Evolutionary conservation across 2,329 filamentous ascomycete species (phyloP).

Genomic region (Claviceps sp.): DNA sequence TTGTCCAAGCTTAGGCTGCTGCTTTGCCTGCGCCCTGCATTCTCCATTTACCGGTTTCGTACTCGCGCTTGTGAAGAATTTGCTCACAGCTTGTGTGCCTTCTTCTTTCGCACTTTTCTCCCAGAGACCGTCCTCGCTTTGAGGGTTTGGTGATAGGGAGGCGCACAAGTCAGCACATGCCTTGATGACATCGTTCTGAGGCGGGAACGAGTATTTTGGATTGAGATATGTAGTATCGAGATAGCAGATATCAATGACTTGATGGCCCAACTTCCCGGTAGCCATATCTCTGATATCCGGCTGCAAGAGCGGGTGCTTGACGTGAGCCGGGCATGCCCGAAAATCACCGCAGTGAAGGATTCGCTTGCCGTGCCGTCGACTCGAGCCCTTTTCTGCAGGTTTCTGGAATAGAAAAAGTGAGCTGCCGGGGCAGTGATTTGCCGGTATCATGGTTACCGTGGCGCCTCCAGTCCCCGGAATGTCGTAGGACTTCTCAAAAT

Average conservation of each 20-base stretch:
- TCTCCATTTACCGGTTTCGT: constrained; percentile 18
- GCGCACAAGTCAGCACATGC: constrained; percentile 81
- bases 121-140: constrained; percentile 33
- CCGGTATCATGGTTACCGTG: constrained; percentile 83
- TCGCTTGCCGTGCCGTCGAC: constrained; percentile 48
- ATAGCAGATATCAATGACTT: constrained; percentile 91
- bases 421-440: constrained; percentile 93
- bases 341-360: constrained; percentile 96
- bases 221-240: constrained; percentile 95
- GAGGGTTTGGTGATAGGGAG: constrained; percentile 54
- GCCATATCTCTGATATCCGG: constrained; percentile 60
- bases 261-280: constrained; percentile 59
- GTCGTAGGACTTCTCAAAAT: constrained; percentile 69
- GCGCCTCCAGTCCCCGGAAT: constrained; percentile 66
- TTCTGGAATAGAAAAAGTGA: constrained; percentile 92
- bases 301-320: constrained; percentile 67
- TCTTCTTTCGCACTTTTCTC: constrained; percentile 28
- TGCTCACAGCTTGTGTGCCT: constrained; percentile 33
- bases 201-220: constrained; percentile 87
- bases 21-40: constrained; percentile 12
- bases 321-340: constrained; percentile 72
- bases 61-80: constrained; percentile 32
- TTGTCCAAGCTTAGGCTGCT: constrained; percentile 20
- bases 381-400: constrained; percentile 44
- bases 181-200: constrained; percentile 72